phyloP scores from a whole-genome alignment of 305 asterid species.

The Salvia sclarea region DNA sequence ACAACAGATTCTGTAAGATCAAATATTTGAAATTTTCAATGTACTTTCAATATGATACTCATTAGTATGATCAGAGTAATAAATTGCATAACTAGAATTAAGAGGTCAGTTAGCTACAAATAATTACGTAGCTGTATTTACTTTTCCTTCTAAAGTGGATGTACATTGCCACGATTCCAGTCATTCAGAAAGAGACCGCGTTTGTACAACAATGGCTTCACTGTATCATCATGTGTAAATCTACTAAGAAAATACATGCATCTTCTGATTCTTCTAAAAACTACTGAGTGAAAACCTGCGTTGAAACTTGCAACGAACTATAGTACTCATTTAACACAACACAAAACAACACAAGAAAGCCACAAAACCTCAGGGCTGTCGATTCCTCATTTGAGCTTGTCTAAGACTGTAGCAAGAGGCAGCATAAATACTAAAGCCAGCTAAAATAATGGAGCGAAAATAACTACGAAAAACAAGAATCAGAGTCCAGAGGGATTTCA shows the following conservation, averaged over 20 bases:
- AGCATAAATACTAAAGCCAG: neutral
- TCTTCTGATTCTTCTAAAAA: neutral
- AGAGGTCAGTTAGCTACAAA: constrained; percentile 7
- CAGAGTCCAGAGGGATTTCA: constrained; percentile 15
- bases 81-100: neutral
- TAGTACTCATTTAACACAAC: neutral
- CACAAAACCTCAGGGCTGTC: neutral
- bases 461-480: neutral
- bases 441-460: neutral
- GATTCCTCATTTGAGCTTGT: constrained; percentile 17
- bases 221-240: neutral
- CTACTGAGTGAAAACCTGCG: neutral
- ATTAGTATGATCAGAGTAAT: neutral
- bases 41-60: neutral
- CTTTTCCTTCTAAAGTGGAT: neutral
- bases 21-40: neutral
- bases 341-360: constrained; percentile 1
- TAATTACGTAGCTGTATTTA: neutral
- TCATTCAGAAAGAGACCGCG: constrained; percentile 30
- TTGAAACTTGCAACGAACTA: neutral
- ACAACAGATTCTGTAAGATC: constrained; percentile 19
- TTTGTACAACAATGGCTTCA: constrained; percentile 26
- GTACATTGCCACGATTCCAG: neutral
- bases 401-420: neutral
- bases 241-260: constrained; percentile 10